Conservation (phyloP, 495 filamentous ascomycete genomes). For the Emericellopsis terricola region DNA sequence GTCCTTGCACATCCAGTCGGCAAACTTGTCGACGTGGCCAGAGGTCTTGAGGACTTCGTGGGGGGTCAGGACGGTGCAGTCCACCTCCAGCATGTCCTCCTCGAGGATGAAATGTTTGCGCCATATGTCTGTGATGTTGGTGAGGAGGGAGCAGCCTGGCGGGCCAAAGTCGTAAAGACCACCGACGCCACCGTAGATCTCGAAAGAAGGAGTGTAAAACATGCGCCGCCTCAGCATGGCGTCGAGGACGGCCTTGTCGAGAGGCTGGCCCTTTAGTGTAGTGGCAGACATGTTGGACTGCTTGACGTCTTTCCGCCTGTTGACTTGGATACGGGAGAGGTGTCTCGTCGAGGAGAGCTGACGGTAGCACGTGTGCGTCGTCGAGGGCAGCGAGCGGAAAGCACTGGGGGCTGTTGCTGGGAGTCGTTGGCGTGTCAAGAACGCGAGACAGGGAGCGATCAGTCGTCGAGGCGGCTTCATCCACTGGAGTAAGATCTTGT, state of each 20-base stretch:
- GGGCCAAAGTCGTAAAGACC: conserved; percentile 80
- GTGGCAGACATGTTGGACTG: conserved; percentile 30
- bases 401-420: too few species aligned
- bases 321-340: background rate
- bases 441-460: background rate
- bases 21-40: conserved; percentile 94
- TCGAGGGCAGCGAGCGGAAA: background rate
- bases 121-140: conserved; percentile 82
- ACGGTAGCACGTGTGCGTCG: background rate
- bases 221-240: conserved; percentile 69
- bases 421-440: background rate
- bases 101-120: conserved; percentile 78
- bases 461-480: conserved; percentile 2
- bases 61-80: conserved; percentile 73
- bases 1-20: conserved; percentile 99
- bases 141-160: conserved; percentile 58
- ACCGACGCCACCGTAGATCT: conserved; percentile 77
- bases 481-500: background rate
- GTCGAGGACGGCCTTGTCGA: conserved; percentile 67
- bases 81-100: conserved; percentile 83
- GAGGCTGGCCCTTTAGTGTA: conserved; percentile 73
- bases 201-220: conserved; percentile 91
- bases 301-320: conserved; percentile 3
- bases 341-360: background rate
- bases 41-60: conserved; percentile 86